phyloP scores from a whole-genome alignment of 176 grass and related monocot genomes.

The Aegilops umbellulata region DNA sequence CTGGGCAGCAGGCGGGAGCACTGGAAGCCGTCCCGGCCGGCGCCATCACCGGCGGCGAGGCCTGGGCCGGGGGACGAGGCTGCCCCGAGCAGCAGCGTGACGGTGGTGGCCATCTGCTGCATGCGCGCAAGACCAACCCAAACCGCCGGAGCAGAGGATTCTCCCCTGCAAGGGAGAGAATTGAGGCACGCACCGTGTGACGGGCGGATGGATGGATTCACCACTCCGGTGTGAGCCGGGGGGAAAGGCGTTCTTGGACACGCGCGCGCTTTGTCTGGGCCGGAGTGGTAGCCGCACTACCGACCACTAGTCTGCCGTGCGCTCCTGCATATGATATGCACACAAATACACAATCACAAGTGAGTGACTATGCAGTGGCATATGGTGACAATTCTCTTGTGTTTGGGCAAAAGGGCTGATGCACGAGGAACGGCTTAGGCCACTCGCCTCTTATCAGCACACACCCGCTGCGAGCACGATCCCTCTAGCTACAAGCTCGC shows the following conservation, averaged over 20 bases:
- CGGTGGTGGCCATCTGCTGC: constrained; percentile 32
- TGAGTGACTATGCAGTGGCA: background rate
- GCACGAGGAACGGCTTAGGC: background rate
- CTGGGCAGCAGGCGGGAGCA: constrained; percentile 16
- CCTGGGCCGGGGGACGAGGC: background rate
- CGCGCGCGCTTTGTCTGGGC: background rate
- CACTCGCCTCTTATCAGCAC: constrained; percentile 54
- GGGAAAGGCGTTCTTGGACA: background rate
- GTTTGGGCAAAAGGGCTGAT: background rate
- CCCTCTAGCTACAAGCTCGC: background rate
- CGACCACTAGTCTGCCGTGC: background rate
- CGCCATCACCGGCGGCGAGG: background rate
- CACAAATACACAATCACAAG: background rate
- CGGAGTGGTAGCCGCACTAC: constrained; percentile 36
- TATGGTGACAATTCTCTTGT: background rate
- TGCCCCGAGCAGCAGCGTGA: constrained; percentile 28
- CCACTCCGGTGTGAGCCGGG: background rate
- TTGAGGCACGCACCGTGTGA: background rate
- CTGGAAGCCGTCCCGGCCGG: background rate
- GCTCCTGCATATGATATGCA: background rate
- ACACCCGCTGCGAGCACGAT: background rate
- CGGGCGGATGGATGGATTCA: background rate
- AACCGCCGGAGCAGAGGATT: background rate
- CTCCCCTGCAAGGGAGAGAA: background rate
- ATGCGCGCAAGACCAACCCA: background rate